Percentiles rank a stretch among this genome's conserved stretches.
These are phyloP conservation scores for Penicillium waksmanii DNA, from an alignment of 495 filamentous ascomycete species.

Conservation along the genomic window DNA sequence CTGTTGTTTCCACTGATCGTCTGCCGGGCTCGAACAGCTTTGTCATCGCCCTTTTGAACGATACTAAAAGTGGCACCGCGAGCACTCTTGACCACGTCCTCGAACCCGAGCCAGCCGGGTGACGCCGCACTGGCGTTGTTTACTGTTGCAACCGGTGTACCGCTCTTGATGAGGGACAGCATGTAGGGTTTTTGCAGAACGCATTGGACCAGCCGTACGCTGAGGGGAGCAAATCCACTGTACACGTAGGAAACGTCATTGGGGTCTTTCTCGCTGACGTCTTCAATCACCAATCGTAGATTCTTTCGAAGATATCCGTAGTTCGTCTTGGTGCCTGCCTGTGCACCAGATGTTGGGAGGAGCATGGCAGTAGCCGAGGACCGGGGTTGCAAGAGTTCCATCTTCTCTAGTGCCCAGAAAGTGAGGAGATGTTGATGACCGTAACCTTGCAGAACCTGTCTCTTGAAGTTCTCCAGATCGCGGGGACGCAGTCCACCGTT, in stretches of 20 bases:
- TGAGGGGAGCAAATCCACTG: slow-evolving; percentile 93
- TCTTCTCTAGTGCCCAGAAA: slow-evolving; percentile 84
- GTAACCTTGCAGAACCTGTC: slow-evolving; percentile 87
- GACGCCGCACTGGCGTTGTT: slow-evolving; percentile 61
- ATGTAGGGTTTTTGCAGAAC: slow-evolving; percentile 88
- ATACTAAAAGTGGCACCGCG: slow-evolving; percentile 89
- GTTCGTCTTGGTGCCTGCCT: slow-evolving; percentile 74
- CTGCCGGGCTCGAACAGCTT: slow-evolving; percentile 85
- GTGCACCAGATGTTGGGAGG: slow-evolving; percentile 63
- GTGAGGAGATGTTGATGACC: slow-evolving; percentile 94
- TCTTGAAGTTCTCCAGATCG: slow-evolving; percentile 87
- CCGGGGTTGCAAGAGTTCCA: slow-evolving; percentile 77
- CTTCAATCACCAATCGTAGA: slow-evolving; percentile 89
- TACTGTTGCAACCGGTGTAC: slow-evolving; percentile 46
- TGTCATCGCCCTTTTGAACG: slow-evolving; percentile 90
- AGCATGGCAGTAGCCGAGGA: slow-evolving; percentile 71
- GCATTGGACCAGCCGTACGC: slow-evolving; percentile 92
- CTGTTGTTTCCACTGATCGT: slow-evolving; percentile 67
- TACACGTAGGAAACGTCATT: slow-evolving; percentile 97
- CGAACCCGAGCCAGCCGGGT: slow-evolving; percentile 88
- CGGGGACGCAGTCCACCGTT: slow-evolving; percentile 83
- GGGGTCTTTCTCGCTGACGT: slow-evolving; percentile 96
- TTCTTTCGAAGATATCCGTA: slow-evolving; percentile 85
- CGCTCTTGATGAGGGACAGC: slow-evolving; percentile 66
- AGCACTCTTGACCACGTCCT: slow-evolving; percentile 83